These are phyloP conservation scores for Aurifilum marmelostoma DNA, from an alignment of 2,329 filamentous ascomycete species.

Conservation along the genomic window DNA sequence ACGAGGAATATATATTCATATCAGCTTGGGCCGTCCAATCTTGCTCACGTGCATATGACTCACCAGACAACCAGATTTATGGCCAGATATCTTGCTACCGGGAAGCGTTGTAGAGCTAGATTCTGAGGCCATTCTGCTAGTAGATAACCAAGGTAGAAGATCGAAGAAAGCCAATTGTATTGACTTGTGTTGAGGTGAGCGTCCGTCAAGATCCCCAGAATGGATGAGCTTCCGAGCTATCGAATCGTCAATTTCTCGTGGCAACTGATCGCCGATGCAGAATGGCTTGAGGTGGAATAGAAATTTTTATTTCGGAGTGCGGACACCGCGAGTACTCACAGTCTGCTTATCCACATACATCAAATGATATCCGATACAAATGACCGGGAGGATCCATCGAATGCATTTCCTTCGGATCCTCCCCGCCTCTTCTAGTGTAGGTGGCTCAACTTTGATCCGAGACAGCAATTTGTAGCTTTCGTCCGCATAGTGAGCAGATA, in stretches of 20 bases:
- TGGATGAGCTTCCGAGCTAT: conserved; percentile 27
- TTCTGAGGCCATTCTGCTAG: conserved; percentile 27
- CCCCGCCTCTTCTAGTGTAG: conserved; percentile 35
- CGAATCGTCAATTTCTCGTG: neutral
- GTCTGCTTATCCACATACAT: conserved; percentile 42
- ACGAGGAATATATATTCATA: neutral
- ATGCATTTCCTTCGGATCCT: conserved; percentile 41
- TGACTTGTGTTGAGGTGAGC: conserved; percentile 39
- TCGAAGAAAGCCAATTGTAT: conserved; percentile 38
- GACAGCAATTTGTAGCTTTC: conserved; percentile 48
- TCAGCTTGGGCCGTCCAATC: neutral
- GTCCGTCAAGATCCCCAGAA: conserved; percentile 28
- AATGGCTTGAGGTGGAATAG: neutral
- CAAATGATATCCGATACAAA: conserved; percentile 44
- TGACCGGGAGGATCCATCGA: conserved; percentile 42
- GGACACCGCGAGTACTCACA: conserved; percentile 5
- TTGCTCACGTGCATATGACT: neutral
- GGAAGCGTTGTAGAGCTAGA: conserved; percentile 26
- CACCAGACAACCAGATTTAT: conserved; percentile 32
- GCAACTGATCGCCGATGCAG: neutral
- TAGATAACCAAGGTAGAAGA: conserved; percentile 28
- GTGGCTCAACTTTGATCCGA: conserved; percentile 42
- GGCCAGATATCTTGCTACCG: conserved; percentile 23
- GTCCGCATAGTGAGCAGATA: conserved; percentile 44
- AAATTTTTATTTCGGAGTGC: neutral